Evolutionary conservation across 768 basidiomycete species (phyloP).

Genomic region (Lactifluus pinguis): DNA sequence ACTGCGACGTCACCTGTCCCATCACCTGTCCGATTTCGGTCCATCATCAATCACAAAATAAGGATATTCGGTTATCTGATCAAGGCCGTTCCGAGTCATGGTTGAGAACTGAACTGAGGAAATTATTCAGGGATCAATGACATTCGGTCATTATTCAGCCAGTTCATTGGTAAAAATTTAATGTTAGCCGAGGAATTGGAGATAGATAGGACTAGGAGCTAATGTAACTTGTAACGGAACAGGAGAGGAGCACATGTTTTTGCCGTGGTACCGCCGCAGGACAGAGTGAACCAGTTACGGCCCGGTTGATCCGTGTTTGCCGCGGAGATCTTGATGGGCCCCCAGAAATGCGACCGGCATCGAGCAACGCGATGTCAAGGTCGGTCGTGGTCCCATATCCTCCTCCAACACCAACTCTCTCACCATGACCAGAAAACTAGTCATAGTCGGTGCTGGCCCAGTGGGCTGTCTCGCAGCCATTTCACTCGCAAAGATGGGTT

Average conservation of each 20-base stretch:
- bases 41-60: background rate
- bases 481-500: conserved; percentile 78
- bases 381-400: background rate
- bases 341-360: background rate
- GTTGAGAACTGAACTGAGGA: background rate
- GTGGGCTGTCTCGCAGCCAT: conserved; percentile 90
- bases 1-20: background rate
- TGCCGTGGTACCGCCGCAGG: background rate
- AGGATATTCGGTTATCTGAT: background rate
- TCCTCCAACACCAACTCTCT: background rate
- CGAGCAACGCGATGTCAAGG: background rate
- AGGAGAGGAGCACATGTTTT: background rate
- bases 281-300: background rate
- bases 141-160: background rate
- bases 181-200: background rate
- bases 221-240: background rate
- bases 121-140: background rate
- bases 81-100: background rate
- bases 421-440: conserved; percentile 31
- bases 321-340: background rate
- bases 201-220: background rate
- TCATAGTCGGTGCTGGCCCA: conserved; percentile 82
- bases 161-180: background rate
- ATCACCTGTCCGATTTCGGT: background rate
- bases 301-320: background rate